These are phyloP conservation scores for Cucurbita maxima DNA, from an alignment of 306 rosid genomes.

Conservation along the genomic window DNA sequence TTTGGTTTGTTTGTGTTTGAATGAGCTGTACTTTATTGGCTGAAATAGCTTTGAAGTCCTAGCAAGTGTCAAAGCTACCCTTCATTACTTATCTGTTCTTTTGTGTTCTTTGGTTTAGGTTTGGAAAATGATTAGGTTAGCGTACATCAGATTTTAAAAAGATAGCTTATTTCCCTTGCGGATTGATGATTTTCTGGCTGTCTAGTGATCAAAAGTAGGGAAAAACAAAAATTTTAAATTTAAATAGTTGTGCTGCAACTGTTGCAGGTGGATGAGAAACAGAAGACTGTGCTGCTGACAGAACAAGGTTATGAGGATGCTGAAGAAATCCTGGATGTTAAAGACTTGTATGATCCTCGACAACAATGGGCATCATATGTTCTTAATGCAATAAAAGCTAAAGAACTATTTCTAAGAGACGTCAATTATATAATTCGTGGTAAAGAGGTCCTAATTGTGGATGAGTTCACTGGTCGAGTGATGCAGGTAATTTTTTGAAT, in stretches of 20 bases:
- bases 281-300: slow-evolving; percentile 65
- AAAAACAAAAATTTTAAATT: neutral
- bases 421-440: slow-evolving; percentile 89
- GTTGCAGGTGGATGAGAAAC: slow-evolving; percentile 88
- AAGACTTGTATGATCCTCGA: slow-evolving; percentile 89
- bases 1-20: neutral
- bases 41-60: neutral
- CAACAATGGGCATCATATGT: slow-evolving; percentile 97
- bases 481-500: slow-evolving; percentile 58
- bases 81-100: neutral
- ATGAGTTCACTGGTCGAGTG: slow-evolving; percentile 96
- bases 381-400: slow-evolving; percentile 87
- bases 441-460: slow-evolving; percentile 85
- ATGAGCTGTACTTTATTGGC: neutral
- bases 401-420: slow-evolving; percentile 87
- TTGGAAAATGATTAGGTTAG: neutral
- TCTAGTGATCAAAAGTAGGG: neutral
- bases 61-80: neutral
- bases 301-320: slow-evolving; percentile 98
- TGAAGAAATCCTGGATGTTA: slow-evolving; percentile 78
- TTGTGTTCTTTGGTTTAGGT: neutral
- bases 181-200: neutral
- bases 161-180: neutral
- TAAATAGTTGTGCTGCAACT: slow-evolving; percentile 6
- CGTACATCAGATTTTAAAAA: neutral